A percentile compares a stretch with the other conserved stretches of the same genome.
Conservation (phyloP, 1,139 yeast genomes). For the Suhomyces chickasaworum region DNA sequence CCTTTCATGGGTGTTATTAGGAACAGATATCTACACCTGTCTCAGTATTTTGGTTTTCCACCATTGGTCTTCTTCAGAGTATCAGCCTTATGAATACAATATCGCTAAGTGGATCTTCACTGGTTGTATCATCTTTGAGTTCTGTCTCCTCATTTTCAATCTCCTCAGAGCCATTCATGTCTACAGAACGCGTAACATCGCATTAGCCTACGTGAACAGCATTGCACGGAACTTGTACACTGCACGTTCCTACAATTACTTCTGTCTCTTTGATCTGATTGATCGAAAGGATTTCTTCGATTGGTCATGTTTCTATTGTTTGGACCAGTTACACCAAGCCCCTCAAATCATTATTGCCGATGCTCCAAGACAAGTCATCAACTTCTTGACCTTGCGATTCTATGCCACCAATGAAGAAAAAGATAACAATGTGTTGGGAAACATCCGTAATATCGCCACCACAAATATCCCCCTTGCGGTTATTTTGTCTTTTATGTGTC, state of each 20-base stretch:
- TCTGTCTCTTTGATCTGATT: conserved; percentile 71
- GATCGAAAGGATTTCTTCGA: conserved; percentile 68
- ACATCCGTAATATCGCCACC: conserved; percentile 60
- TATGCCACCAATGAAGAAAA: conserved; percentile 52
- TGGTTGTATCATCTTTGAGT: conserved; percentile 79
- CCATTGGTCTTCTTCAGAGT: conserved; percentile 65
- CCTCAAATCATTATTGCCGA: conserved; percentile 70
- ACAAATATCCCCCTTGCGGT: conserved; percentile 67
- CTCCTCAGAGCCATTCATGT: conserved; percentile 61
- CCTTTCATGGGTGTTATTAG: conserved; percentile 61
- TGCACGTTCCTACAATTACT: conserved; percentile 59
- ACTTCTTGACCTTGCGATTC: conserved; percentile 67
- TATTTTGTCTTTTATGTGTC: conserved; percentile 70
- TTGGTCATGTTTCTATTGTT: conserved; percentile 67
- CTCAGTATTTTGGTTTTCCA: conserved; percentile 73
- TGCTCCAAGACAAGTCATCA: conserved; percentile 86
- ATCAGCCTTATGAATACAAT: conserved; percentile 59
- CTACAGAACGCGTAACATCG: conserved; percentile 63
- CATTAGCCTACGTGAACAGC: conserved; percentile 68
- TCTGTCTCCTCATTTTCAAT: conserved; percentile 59
- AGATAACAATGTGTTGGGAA: conserved; percentile 48
- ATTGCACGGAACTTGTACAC: conserved; percentile 63
- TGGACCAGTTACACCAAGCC: conserved; percentile 68
- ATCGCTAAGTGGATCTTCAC: conserved; percentile 79
- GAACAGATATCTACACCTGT: conserved; percentile 79